These are phyloP conservation scores for Cutaneotrichosporon spelunceum DNA, from an alignment of 1,284 basidiomycete species.

Conservation along the genomic window DNA sequence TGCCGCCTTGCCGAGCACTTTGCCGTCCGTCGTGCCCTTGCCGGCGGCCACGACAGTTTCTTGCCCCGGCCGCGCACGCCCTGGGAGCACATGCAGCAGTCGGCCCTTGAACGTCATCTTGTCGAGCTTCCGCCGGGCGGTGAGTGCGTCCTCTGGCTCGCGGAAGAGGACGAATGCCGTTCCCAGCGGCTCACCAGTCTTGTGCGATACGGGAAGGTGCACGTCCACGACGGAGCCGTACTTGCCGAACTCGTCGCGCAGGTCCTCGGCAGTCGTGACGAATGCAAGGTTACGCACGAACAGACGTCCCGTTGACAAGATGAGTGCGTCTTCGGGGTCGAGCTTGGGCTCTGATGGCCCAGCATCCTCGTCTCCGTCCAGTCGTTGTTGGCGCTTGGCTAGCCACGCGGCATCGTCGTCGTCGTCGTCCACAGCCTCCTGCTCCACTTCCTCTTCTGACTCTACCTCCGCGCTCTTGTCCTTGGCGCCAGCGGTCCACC, in stretches of 20 bases:
- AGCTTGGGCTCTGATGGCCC: constrained; percentile 13
- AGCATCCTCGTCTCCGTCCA: constrained; percentile 23
- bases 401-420: constrained; percentile 69
- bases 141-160: constrained; percentile 64
- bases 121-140: constrained; percentile 75
- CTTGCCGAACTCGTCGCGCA: constrained; percentile 64
- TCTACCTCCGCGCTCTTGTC: constrained; percentile 55
- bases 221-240: constrained; percentile 76
- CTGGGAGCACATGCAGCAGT: constrained; percentile 83
- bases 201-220: constrained; percentile 71
- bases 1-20: constrained; percentile 48
- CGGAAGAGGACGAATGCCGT: constrained; percentile 76
- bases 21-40: constrained; percentile 38
- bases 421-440: constrained; percentile 51
- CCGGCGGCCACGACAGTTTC: constrained; percentile 55
- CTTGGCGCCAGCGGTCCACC: constrained; percentile 52
- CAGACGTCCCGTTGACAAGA: constrained; percentile 73
- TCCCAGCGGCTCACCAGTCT: constrained; percentile 68
- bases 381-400: constrained; percentile 53
- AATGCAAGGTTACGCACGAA: constrained; percentile 92
- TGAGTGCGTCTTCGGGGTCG: constrained; percentile 58
- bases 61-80: constrained; percentile 58
- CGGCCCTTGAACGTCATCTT: constrained; percentile 88
- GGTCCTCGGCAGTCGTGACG: constrained; percentile 70
- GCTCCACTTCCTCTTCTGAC: constrained; percentile 35